Evolutionary conservation across 1,284 basidiomycete species (phyloP).

Genomic region (Xanthoconium separans): DNA sequence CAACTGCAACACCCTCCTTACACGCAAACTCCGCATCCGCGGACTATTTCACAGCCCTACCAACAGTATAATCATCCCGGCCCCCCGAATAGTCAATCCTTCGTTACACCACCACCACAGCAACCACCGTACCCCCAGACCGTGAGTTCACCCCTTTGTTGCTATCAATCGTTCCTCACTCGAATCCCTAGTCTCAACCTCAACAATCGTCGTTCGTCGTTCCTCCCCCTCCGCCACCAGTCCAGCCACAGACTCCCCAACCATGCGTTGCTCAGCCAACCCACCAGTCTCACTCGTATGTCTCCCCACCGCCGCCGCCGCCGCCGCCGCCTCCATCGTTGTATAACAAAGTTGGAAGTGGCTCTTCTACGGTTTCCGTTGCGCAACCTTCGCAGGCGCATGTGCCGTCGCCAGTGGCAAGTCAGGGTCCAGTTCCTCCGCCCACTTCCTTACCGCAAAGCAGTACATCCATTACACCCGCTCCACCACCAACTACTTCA

Average conservation of each 20-base stretch:
- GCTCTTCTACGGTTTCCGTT: not conserved
- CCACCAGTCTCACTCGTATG: slow-evolving; percentile 16
- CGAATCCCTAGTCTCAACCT: not conserved
- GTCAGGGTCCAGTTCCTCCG: slow-evolving; percentile 5
- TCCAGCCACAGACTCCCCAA: slow-evolving; percentile 16
- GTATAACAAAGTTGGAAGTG: slow-evolving; percentile 4
- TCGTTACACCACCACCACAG: slow-evolving; percentile 6
- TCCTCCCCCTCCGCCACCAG: slow-evolving; percentile 18
- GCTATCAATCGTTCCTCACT: slow-evolving; percentile 15
- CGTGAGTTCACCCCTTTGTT: slow-evolving; percentile 19
- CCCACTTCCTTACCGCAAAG: not conserved
- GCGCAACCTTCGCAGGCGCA: slow-evolving; percentile 8
- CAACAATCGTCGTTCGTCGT: slow-evolving; percentile 13
- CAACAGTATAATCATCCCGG: slow-evolving; percentile 15
- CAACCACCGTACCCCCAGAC: slow-evolving; percentile 44
- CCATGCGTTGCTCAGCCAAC: slow-evolving; percentile 1
- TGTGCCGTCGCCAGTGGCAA: not conserved
- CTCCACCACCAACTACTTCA: not conserved
- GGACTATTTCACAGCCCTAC: slow-evolving; percentile 15
- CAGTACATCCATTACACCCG: not conserved
- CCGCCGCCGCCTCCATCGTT: slow-evolving; percentile 11
- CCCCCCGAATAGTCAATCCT: slow-evolving; percentile 3
- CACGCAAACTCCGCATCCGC: slow-evolving; percentile 11
- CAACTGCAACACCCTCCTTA: slow-evolving; percentile 19
- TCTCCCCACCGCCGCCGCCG: slow-evolving; percentile 19